Conservation (phyloP, 2,329 filamentous ascomycete genomes). For the Cladophialophora exuberans region DNA sequence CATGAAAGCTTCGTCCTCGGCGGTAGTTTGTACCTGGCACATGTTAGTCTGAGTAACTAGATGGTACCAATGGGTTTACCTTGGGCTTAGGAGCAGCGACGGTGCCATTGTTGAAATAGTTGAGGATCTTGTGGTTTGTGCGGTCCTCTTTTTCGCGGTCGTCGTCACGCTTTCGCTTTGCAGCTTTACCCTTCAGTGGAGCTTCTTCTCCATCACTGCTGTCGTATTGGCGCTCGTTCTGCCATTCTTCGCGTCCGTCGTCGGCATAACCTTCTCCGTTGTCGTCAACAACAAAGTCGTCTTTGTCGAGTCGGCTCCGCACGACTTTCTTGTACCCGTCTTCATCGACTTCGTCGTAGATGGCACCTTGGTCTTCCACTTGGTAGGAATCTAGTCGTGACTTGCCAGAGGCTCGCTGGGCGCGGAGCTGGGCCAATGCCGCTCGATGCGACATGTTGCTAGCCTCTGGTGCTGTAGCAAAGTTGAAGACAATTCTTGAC, state of each 20-base stretch:
- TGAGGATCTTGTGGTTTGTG: constrained; percentile 88
- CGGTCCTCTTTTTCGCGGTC: constrained; percentile 83
- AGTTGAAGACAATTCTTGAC: not conserved
- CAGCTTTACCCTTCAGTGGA: constrained; percentile 62
- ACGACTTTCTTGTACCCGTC: constrained; percentile 97
- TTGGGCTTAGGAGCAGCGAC: constrained; percentile 75
- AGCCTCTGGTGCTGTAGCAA: not conserved
- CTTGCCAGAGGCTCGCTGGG: constrained; percentile 85
- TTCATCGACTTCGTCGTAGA: constrained; percentile 97
- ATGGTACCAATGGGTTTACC: constrained; percentile 49
- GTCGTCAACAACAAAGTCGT: constrained; percentile 98
- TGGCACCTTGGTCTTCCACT: constrained; percentile 76
- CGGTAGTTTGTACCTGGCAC: constrained; percentile 60
- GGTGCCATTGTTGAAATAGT: constrained; percentile 85
- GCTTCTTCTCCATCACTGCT: constrained; percentile 74
- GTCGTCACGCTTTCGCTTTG: constrained; percentile 85
- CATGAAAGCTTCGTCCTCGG: constrained; percentile 88
- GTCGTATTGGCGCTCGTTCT: constrained; percentile 66
- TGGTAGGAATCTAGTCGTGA: constrained; percentile 87
- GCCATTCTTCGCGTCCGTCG: constrained; percentile 94
- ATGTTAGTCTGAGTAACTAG: constrained; percentile 1
- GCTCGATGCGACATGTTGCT: constrained; percentile 32
- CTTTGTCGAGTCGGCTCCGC: constrained; percentile 81
- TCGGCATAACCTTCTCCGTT: constrained; percentile 97
- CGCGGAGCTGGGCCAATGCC: constrained; percentile 72